phyloP scores from a whole-genome alignment of 202 grass and related monocot species.

The Musa balbisiana region DNA sequence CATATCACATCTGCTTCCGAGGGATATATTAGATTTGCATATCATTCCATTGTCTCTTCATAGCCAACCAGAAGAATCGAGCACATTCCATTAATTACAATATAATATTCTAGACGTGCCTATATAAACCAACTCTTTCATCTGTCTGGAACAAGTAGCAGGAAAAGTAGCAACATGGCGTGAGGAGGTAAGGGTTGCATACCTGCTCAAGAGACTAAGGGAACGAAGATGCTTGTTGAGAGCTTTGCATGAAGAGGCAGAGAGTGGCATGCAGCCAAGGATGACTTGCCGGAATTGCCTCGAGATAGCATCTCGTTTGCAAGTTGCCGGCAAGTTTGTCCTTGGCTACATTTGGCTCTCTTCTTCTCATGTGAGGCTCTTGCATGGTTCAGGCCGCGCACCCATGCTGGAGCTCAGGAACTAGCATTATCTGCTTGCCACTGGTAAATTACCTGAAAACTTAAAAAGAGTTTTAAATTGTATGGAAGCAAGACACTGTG shows the following conservation, averaged over 20 bases:
- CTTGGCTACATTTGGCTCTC: slow-evolving; percentile 54
- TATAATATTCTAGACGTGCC: neutral
- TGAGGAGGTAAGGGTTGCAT: neutral
- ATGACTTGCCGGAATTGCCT: slow-evolving; percentile 47
- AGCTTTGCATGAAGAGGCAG: slow-evolving; percentile 12
- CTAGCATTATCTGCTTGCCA: neutral
- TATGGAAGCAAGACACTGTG: neutral
- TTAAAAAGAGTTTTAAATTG: neutral
- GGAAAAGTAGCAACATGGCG: neutral
- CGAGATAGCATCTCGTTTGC: neutral
- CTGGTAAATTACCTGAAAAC: neutral
- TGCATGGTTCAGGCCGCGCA: neutral
- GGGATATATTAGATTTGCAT: neutral
- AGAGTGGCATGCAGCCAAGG: slow-evolving; percentile 34
- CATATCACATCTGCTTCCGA: neutral
- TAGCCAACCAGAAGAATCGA: too few relatives aligned
- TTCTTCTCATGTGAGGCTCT: slow-evolving; percentile 34
- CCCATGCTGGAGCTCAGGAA: neutral
- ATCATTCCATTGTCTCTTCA: neutral
- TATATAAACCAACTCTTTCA: slow-evolving; percentile 8
- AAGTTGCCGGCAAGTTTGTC: slow-evolving; percentile 49
- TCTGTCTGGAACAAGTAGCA: neutral
- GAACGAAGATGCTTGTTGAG: neutral
- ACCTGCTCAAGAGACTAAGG: neutral
- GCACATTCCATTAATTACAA: neutral